These are phyloP conservation scores for Pleurotus sapidus DNA, from an alignment of 768 basidiomycete species.

Conservation along the genomic window DNA sequence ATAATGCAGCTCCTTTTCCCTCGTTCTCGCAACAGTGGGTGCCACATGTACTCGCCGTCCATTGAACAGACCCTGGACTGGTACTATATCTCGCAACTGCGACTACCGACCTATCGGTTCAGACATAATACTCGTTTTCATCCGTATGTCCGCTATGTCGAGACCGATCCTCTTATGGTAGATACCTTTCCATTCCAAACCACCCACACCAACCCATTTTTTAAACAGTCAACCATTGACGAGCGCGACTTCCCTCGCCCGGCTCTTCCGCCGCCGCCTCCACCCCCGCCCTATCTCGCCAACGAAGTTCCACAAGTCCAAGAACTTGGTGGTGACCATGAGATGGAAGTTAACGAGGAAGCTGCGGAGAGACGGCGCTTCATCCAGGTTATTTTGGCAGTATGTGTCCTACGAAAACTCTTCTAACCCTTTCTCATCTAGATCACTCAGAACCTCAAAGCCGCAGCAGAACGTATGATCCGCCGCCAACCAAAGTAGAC, in stretches of 20 bases:
- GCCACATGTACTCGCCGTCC: neutral
- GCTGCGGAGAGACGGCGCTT: neutral
- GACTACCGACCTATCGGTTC: slow-evolving; percentile 1
- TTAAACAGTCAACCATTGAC: neutral
- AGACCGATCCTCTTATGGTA: neutral
- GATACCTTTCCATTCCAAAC: neutral
- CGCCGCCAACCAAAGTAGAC: too few species aligned
- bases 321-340: neutral
- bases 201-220: neutral
- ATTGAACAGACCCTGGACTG: neutral
- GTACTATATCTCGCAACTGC: neutral
- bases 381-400: neutral
- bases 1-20: neutral
- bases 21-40: neutral
- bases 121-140: slow-evolving; percentile 1
- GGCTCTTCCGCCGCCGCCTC: neutral
- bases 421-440: too few species aligned
- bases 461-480: too few species aligned
- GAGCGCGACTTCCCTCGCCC: neutral
- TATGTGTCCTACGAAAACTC: neutral
- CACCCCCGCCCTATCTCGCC: neutral
- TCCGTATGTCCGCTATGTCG: neutral
- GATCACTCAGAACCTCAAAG: too few species aligned
- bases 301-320: neutral
- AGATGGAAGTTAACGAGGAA: too few species aligned